Evolutionary conservation across 2,329 filamentous ascomycete genomes (phyloP), one percentile per base, ranked within the genome.

Genomic region (Mariannaea elegans): DNA sequence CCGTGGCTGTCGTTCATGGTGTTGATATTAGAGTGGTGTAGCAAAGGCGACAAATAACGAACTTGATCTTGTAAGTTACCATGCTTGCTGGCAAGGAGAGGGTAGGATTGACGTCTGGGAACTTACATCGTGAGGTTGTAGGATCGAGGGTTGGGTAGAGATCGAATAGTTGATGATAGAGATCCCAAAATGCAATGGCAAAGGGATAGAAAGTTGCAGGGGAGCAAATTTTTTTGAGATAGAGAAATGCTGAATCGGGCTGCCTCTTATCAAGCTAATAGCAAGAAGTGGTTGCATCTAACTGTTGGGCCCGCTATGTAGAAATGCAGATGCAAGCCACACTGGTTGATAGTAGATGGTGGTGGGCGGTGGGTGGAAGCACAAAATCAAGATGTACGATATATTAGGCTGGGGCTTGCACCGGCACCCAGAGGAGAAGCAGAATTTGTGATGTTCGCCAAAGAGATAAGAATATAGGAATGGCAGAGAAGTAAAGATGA

Each of bases 1-100:
- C 7, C 10, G 32, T 53, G 36, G 13, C 21, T 23, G 21, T 10
- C 19, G 18, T 44, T 38, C 59, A 62, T 62, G 47, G 59, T 32
- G 44, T 19, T 9, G 39, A 6, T 19, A 16, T 16, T 16, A 13
- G 13, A 19, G 19, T 7, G 31, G 19, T 36, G 27, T 16, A 24
- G 39, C 7, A 31, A 21, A 24, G 10, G 32, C 24, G 29, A 4
- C 13, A 16, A 9, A 3, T 16, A 10, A 2, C 3, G 16, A 9
- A 6, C 32, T 46, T 41, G 24, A n/a, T 41, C 13, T 36, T 32
- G 31, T 32, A 45, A 46, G 54, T 23, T 27, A 9, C 14, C 32
- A 38, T 51, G n/a, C 27, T 31, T 12, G 12, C 27, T 31, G 34
- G 46, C 7, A 6, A 16, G n/a, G 7, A 7, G 23, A 9, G 10